A percentile compares a stretch with the other conserved stretches of the same genome.
Evolutionary conservation across 2,329 filamentous ascomycete genomes (phyloP).

Genomic region (Fonsecaea multimorphosa): DNA sequence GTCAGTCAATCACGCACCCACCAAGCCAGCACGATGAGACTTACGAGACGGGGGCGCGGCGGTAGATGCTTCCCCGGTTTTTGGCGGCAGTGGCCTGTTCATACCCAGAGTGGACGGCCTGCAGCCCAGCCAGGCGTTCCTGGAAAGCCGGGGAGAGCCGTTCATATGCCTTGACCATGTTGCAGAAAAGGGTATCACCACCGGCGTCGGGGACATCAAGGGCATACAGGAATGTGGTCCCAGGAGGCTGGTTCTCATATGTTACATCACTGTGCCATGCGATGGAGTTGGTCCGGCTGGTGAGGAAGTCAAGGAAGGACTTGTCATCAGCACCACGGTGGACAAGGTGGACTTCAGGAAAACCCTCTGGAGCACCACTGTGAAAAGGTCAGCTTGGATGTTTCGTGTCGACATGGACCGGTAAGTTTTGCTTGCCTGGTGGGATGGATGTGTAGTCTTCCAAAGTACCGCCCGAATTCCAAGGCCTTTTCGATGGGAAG

Average conservation of each 20-base stretch:
- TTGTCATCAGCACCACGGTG: slow-evolving; percentile 73
- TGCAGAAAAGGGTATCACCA: slow-evolving; percentile 83
- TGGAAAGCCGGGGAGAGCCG: slow-evolving; percentile 79
- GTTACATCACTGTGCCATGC: slow-evolving; percentile 86
- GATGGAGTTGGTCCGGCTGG: slow-evolving; percentile 75
- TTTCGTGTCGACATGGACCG: neutral
- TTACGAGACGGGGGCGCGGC: slow-evolving; percentile 50
- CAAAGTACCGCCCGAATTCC: slow-evolving; percentile 72
- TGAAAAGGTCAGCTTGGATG: neutral
- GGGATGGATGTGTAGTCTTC: slow-evolving; percentile 80
- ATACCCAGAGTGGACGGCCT: slow-evolving; percentile 76
- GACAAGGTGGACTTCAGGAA: slow-evolving; percentile 78
- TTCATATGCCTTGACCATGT: slow-evolving; percentile 80
- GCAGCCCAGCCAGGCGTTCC: slow-evolving; percentile 78
- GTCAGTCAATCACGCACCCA: neutral
- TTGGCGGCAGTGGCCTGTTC: slow-evolving; percentile 77
- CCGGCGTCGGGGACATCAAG: slow-evolving; percentile 81
- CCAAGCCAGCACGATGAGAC: neutral
- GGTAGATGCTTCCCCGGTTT: slow-evolving; percentile 50
- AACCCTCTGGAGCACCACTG: slow-evolving; percentile 71
- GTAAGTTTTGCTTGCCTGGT: slow-evolving; percentile 54
- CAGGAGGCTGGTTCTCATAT: slow-evolving; percentile 83
- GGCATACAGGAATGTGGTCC: slow-evolving; percentile 86
- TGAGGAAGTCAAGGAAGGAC: slow-evolving; percentile 66
- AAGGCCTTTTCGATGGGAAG: slow-evolving; percentile 39